phyloP scores from a whole-genome alignment of 2,329 filamentous ascomycete genomes.

The Penicillium rolfsii region DNA sequence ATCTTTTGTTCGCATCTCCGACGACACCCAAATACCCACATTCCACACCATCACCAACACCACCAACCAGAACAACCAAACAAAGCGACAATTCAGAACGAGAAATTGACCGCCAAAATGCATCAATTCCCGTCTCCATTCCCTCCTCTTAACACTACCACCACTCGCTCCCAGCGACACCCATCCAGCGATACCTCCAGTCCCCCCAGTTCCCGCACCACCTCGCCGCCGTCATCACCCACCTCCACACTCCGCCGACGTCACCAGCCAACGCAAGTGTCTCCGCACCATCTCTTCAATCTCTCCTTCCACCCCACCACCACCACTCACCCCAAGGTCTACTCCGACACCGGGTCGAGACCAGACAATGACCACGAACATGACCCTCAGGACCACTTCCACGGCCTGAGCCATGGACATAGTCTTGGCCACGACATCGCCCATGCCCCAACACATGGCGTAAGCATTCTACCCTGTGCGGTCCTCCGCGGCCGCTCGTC shows the following conservation, averaged over 20 bases:
- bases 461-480: slow-evolving; percentile 34
- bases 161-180: slow-evolving; percentile 9
- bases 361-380: not conserved
- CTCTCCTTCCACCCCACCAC: slow-evolving; percentile 27
- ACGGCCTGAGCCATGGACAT: not conserved
- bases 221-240: slow-evolving; percentile 32
- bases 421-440: not conserved
- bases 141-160: slow-evolving; percentile 29
- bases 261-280: slow-evolving; percentile 5
- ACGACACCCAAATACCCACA: not conserved
- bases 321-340: slow-evolving; percentile 33
- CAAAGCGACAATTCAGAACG: not conserved
- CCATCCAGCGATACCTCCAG: slow-evolving; percentile 25
- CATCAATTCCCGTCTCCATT: slow-evolving; percentile 30
- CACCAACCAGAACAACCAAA: not conserved
- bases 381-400: slow-evolving; percentile 25
- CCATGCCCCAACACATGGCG: not conserved
- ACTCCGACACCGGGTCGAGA: slow-evolving; percentile 16
- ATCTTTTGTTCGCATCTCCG: not conserved
- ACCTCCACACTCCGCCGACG: slow-evolving; percentile 14
- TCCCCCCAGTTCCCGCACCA: slow-evolving; percentile 33
- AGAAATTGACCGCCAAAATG: slow-evolving; percentile 20
- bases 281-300: slow-evolving; percentile 27
- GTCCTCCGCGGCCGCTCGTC: slow-evolving; percentile 37
- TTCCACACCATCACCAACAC: not conserved